Evolutionary conservation across 1,284 basidiomycete species (phyloP).

Genomic region (Ustilago shanxiensis): DNA sequence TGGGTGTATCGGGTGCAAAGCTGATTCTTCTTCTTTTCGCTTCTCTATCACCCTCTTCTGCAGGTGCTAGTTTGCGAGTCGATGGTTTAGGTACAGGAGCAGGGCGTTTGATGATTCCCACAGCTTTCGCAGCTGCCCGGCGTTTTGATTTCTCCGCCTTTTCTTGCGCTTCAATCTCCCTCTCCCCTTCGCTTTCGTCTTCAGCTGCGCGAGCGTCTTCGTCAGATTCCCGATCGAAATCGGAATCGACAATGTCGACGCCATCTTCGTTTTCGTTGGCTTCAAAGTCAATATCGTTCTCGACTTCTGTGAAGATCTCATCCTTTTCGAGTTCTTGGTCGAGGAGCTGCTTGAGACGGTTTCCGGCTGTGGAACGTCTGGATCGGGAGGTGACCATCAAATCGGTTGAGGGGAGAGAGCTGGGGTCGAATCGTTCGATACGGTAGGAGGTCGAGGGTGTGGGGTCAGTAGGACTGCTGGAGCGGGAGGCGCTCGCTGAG

Average conservation of each 20-base stretch:
- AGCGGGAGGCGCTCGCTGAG: not conserved
- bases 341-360: conserved; percentile 63
- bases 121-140: conserved; percentile 25
- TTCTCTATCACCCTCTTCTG: not conserved
- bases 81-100: not conserved
- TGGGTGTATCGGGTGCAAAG: conserved; percentile 34
- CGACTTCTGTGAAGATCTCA: conserved; percentile 64
- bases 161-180: conserved; percentile 57
- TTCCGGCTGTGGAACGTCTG: conserved; percentile 55
- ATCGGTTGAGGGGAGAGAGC: conserved; percentile 2
- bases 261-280: conserved; percentile 58
- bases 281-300: conserved; percentile 64
- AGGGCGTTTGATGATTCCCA: conserved; percentile 24
- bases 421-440: conserved; percentile 31
- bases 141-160: conserved; percentile 41
- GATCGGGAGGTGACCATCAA: conserved; percentile 49
- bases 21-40: conserved; percentile 37
- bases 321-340: conserved; percentile 65
- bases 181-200: conserved; percentile 51
- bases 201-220: conserved; percentile 44
- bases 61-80: not conserved
- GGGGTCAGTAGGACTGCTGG: not conserved
- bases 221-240: conserved; percentile 62
- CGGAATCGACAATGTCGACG: conserved; percentile 67
- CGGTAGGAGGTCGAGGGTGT: conserved; percentile 26